A percentile compares a stretch with the other conserved stretches of the same genome.
phyloP scores from a whole-genome alignment of 2,329 filamentous ascomycete species.

The Fusarium cyanostomum region DNA sequence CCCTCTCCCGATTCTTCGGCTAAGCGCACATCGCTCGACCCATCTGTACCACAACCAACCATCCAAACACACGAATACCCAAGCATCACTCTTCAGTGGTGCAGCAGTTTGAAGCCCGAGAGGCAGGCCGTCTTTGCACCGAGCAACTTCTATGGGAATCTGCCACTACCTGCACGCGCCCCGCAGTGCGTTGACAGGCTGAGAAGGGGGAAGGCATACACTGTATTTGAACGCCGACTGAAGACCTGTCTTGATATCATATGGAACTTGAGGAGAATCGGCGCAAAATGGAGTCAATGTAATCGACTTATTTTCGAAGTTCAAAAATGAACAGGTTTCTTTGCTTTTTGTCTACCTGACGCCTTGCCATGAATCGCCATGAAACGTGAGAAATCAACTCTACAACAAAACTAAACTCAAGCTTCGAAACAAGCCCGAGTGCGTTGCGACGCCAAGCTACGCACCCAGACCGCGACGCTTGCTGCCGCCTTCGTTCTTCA shows the following conservation, averaged over 20 bases:
- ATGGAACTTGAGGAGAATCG: slow-evolving; percentile 40
- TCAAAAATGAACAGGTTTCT: slow-evolving; percentile 34
- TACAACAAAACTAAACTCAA: slow-evolving; percentile 7
- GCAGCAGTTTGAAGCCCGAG: slow-evolving; percentile 7
- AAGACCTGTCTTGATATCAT: slow-evolving; percentile 33
- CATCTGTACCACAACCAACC: slow-evolving; percentile 5
- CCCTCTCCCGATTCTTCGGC: slow-evolving; percentile 62
- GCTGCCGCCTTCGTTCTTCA: slow-evolving; percentile 62
- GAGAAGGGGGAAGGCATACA: slow-evolving; percentile 14
- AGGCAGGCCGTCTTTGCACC: slow-evolving; percentile 2
- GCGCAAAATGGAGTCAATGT: slow-evolving; percentile 43
- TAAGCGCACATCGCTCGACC: slow-evolving; percentile 27
- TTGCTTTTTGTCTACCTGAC: slow-evolving; percentile 43
- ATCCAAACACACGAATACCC: slow-evolving; percentile 12
- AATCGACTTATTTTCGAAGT: slow-evolving; percentile 28
- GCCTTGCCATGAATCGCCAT: slow-evolving; percentile 37
- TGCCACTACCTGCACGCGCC: not conserved
- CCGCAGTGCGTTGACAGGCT: slow-evolving; percentile 6
- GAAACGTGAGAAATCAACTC: slow-evolving; percentile 29
- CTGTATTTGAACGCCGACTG: slow-evolving; percentile 32
- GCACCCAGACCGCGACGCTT: slow-evolving; percentile 64
- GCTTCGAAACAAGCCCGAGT: not conserved
- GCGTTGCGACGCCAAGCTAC: slow-evolving; percentile 39
- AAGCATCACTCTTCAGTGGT: slow-evolving; percentile 5
- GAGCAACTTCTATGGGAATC: slow-evolving; percentile 5